A percentile compares a stretch with the other conserved stretches of the same genome.
These are phyloP conservation scores for Moricandia moricandioides DNA, from an alignment of 345 rosid genomes.

Conservation along the genomic window DNA sequence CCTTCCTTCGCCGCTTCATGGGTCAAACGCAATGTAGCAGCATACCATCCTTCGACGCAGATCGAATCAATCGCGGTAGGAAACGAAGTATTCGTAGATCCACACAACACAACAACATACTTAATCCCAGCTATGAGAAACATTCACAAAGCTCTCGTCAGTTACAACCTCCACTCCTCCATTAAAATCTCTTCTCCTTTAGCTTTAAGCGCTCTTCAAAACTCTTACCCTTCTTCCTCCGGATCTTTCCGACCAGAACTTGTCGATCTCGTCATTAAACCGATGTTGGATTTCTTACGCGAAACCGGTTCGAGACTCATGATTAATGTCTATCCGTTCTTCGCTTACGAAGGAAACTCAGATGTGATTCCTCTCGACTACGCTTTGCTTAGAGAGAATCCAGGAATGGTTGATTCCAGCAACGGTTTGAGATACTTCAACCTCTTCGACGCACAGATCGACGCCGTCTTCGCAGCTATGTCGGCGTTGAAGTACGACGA, in stretches of 20 bases:
- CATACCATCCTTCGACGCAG: conserved; percentile 63
- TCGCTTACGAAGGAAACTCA: conserved; percentile 87
- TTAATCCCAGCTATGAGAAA: conserved; percentile 84
- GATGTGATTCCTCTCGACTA: conserved; percentile 89
- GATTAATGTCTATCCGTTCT: conserved; percentile 91
- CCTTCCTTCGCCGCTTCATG: conserved; percentile 56
- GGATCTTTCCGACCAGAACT: conserved; percentile 86
- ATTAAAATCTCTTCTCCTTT: conserved; percentile 86
- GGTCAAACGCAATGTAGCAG: conserved; percentile 74
- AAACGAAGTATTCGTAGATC: conserved; percentile 87
- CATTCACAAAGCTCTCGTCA: conserved; percentile 65
- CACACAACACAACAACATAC: conserved; percentile 67
- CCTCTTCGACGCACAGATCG: conserved; percentile 93
- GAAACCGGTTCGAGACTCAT: conserved; percentile 86
- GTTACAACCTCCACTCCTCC: conserved; percentile 54
- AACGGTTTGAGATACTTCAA: conserved; percentile 77
- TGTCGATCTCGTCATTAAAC: conserved; percentile 64
- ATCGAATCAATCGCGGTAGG: conserved; percentile 94
- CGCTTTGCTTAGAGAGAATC: conserved; percentile 84
- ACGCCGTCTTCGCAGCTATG: conserved; percentile 93
- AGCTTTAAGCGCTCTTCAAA: conserved; percentile 73
- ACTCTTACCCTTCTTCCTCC: conserved; percentile 88
- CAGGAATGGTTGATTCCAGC: conserved; percentile 83
- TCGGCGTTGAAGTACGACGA: conserved; percentile 76
- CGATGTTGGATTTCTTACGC: conserved; percentile 79